Percentiles rank a stretch among this genome's conserved stretches.
phyloP scores from a whole-genome alignment of 2,329 filamentous ascomycete genomes.

The Xylaria sp. region DNA sequence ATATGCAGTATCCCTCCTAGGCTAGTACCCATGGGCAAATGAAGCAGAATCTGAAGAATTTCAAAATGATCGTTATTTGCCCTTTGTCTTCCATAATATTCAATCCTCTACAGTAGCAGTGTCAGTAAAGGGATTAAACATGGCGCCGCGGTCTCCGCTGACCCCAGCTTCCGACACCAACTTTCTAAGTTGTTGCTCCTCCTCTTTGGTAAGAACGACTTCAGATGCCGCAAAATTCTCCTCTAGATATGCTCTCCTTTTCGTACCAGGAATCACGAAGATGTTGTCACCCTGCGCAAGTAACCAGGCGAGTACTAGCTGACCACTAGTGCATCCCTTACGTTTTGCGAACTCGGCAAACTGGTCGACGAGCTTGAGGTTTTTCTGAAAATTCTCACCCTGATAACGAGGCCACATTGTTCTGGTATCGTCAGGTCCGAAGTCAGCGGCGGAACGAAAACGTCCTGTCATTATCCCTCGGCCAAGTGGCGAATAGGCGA shows the following conservation, averaged over 20 bases:
- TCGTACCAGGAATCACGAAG: constrained; percentile 54
- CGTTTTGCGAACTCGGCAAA: constrained; percentile 43
- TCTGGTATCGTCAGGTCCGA: constrained; percentile 20
- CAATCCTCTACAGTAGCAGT: constrained; percentile 9
- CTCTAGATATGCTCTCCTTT: constrained; percentile 50
- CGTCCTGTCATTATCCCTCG: constrained; percentile 56
- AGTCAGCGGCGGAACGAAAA: constrained; percentile 48
- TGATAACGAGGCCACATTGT: constrained; percentile 53
- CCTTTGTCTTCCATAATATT: background rate
- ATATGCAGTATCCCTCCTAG: too few species aligned
- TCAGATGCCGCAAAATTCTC: constrained; percentile 47
- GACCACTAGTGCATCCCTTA: constrained; percentile 57
- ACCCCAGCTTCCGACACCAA: constrained; percentile 31
- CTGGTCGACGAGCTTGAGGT: constrained; percentile 50
- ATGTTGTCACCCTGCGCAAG: constrained; percentile 57
- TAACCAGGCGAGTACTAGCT: constrained; percentile 68
- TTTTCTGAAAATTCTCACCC: constrained; percentile 60
- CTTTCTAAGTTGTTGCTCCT: constrained; percentile 40
- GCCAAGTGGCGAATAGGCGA: constrained; percentile 55
- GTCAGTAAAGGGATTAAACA: constrained; percentile 22
- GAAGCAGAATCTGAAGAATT: too few species aligned
- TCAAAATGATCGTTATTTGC: background rate
- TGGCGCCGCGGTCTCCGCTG: constrained; percentile 17
- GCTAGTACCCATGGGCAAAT: too few species aligned
- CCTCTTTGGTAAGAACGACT: constrained; percentile 41